phyloP scores from a whole-genome alignment of 805 yeast genomes.

The Starmerella powellii region DNA sequence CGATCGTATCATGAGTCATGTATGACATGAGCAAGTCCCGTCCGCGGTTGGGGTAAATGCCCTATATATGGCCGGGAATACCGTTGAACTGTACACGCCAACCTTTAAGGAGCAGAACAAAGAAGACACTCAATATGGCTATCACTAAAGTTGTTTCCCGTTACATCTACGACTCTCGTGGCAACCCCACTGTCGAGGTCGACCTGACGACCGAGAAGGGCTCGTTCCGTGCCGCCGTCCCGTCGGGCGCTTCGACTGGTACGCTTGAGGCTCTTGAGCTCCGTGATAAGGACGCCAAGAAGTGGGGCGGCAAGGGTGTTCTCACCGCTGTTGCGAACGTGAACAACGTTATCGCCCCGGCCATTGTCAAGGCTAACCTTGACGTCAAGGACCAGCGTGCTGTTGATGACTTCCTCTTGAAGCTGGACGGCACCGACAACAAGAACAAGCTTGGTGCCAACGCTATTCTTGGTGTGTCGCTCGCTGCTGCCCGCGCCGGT shows the following conservation, averaged over 20 bases:
- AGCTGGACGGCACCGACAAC: conserved; percentile 94
- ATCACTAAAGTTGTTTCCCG: conserved; percentile 82
- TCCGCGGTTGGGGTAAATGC: conserved; percentile 10
- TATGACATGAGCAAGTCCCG: neutral
- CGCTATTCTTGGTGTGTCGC: conserved; percentile 95
- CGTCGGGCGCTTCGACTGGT: conserved; percentile 99
- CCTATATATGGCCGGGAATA: neutral
- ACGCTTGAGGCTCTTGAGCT: conserved; percentile 95
- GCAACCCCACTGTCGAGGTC: conserved; percentile 99
- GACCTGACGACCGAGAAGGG: conserved; percentile 90
- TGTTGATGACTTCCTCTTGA: conserved; percentile 72
- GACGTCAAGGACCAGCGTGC: conserved; percentile 80
- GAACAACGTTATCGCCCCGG: conserved; percentile 90
- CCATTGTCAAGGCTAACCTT: conserved; percentile 63
- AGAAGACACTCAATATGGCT: conserved; percentile 51
- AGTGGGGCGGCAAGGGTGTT: conserved; percentile 99
- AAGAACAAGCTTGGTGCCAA: conserved; percentile 97
- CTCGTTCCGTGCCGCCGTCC: conserved; percentile 91
- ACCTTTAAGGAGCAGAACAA: neutral
- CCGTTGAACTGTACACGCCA: neutral
- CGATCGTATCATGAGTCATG: conserved; percentile 3
- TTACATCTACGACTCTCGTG: conserved; percentile 98
- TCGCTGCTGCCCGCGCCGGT: conserved; percentile 95
- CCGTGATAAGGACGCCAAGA: conserved; percentile 94
- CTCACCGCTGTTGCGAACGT: conserved; percentile 93